Percentiles rank a stretch among this genome's conserved stretches.
Conservation (phyloP, 768 basidiomycete species). For the Piloderma croceum region DNA sequence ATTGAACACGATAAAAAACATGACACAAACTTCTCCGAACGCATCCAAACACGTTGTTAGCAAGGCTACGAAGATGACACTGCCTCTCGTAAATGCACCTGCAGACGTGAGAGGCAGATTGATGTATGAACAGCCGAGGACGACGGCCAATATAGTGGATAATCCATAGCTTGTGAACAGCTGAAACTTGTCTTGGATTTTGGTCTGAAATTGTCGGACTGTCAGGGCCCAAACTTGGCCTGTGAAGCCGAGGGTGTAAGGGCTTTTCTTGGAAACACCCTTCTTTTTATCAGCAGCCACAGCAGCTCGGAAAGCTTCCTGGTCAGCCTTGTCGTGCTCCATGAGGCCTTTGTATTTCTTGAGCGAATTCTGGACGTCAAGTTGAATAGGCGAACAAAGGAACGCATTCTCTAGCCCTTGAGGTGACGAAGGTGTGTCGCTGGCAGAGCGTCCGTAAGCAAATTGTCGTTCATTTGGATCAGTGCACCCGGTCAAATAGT, state of each 20-base stretch:
- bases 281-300: constrained; percentile 73
- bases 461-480: constrained; percentile 84
- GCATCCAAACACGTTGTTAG: constrained; percentile 62
- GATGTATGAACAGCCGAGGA: constrained; percentile 71
- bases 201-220: constrained; percentile 66
- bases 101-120: constrained; percentile 65
- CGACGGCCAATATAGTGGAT: constrained; percentile 54
- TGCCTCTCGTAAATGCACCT: constrained; percentile 84
- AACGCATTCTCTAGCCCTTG: constrained; percentile 63
- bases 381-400: constrained; percentile 40
- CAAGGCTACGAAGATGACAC: constrained; percentile 53
- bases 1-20: background rate
- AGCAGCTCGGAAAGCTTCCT: constrained; percentile 71
- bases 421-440: constrained; percentile 62
- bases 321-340: constrained; percentile 60
- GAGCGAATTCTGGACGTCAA: constrained; percentile 40
- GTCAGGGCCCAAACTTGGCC: constrained; percentile 70
- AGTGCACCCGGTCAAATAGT: constrained; percentile 81
- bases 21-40: constrained; percentile 53
- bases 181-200: constrained; percentile 74
- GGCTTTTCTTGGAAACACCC: constrained; percentile 71
- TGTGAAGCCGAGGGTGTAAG: constrained; percentile 75
- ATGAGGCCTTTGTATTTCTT: constrained; percentile 49
- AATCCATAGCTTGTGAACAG: constrained; percentile 65
- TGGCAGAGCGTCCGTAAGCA: constrained; percentile 51